Base-by-base conservation (phyloP, 495 filamentous ascomycete genomes). In the Daldinia caldariorum region DNA sequence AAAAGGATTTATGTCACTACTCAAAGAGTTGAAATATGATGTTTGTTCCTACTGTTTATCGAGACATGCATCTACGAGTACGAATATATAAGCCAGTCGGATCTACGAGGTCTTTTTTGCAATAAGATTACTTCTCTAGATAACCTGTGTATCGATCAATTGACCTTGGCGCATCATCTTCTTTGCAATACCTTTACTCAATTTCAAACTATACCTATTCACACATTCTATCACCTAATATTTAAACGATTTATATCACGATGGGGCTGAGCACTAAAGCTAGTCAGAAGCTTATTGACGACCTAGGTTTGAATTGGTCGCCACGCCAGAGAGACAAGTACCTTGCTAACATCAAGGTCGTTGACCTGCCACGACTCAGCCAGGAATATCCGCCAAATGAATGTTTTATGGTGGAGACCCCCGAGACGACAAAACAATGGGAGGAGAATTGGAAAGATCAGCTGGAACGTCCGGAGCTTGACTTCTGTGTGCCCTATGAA, bases 281-380 rank as follows among this genome's bases (percentile, higher is more conserved):
- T 13, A 41, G 18, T 16, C n/a, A 2, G 5, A 35, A 9, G 35
- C 55, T 61, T 22, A 61, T 61, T 8, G 26, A 50, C 4, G 58
- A 51, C n/a, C 43, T 61, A 13, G 58, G 58, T 16, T 43, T 61
- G 3, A 61, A 61, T 32, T 51, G 43, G 58, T 29, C 58, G 7
- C 3, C 58, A 38, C 4, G 18, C 14, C 26, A 51, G 43, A 20
- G 45, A 41, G 41, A 50, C 4, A 16, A 20, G 10, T 61, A 20
- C 18, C 41, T 61, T 18, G n/a, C 58, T 31, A 20, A 38, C 0
- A 9, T 61, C 4, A 61, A 61, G 14, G 32, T 51, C 9, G 58
- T 50, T 7, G 26, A 51, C 7, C 29, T 51, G 8, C n/a, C 29
- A 4, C 35, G 43, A 31, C 22, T 37, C 26, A 26, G 26, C 26